phyloP scores from a whole-genome alignment of 2,329 filamentous ascomycete species.

The Xylaria sp. region DNA sequence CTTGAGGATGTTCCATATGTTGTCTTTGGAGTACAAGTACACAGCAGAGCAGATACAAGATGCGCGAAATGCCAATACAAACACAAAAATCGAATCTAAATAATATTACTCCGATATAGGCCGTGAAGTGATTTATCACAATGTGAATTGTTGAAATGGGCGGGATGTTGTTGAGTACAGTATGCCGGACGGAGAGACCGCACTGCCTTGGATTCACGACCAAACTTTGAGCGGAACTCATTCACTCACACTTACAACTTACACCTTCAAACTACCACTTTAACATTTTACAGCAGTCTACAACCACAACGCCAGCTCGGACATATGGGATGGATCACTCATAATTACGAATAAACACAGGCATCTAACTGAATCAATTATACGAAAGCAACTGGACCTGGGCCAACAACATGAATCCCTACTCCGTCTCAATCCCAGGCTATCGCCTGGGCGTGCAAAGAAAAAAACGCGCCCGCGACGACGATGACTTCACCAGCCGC shows the following conservation, averaged over 20 bases:
- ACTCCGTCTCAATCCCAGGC: conserved; percentile 28
- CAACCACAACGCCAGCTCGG: neutral
- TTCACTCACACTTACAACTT: neutral
- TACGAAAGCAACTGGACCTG: neutral
- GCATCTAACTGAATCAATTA: too few relatives aligned
- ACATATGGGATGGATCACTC: neutral
- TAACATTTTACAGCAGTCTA: neutral
- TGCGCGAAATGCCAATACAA: too few relatives aligned
- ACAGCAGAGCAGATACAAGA: neutral
- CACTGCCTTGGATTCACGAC: conserved; percentile 4
- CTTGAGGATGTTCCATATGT: too few relatives aligned
- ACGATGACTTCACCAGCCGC: neutral
- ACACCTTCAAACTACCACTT: neutral
- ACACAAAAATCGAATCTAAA: neutral
- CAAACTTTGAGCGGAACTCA: neutral
- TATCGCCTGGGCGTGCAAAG: conserved; percentile 32
- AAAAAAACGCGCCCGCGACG: conserved; percentile 26
- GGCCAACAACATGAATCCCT: conserved; percentile 23
- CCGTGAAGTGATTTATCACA: too few relatives aligned
- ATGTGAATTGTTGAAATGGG: neutral
- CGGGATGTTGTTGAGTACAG: conserved; percentile 6
- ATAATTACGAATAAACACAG: neutral
- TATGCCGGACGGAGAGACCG: neutral
- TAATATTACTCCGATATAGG: too few relatives aligned
- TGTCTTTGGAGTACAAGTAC: too few relatives aligned